A percentile compares a stretch with the other conserved stretches of the same genome.
These are phyloP conservation scores for Gyrodon lividus DNA, from an alignment of 768 basidiomycete genomes.

Conservation along the genomic window DNA sequence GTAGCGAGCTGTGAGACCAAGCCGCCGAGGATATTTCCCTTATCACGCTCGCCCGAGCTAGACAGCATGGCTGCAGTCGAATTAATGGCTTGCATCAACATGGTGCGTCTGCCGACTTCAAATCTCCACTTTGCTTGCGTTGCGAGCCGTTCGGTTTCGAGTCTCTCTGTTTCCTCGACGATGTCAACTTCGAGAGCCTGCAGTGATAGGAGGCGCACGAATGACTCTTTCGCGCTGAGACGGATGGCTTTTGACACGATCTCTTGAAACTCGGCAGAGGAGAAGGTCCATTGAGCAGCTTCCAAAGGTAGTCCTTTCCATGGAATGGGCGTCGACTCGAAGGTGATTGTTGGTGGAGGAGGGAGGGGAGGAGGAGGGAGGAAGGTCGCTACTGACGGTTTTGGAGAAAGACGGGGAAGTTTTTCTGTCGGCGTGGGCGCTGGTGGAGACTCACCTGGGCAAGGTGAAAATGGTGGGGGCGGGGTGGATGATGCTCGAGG, in stretches of 20 bases:
- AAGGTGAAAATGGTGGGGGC: neutral
- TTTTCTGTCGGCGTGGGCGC: slow-evolving; percentile 6
- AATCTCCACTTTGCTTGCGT: slow-evolving; percentile 71
- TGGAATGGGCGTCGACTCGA: slow-evolving; percentile 54
- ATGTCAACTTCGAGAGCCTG: slow-evolving; percentile 60
- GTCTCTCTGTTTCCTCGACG: slow-evolving; percentile 56
- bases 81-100: slow-evolving; percentile 69
- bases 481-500: slow-evolving; percentile 10
- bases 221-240: slow-evolving; percentile 64
- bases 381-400: slow-evolving; percentile 23
- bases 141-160: slow-evolving; percentile 48
- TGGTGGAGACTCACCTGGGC: slow-evolving; percentile 3
- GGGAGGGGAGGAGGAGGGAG: slow-evolving; percentile 35
- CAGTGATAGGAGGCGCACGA: slow-evolving; percentile 65
- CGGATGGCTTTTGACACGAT: slow-evolving; percentile 74
- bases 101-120: slow-evolving; percentile 61
- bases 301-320: slow-evolving; percentile 73
- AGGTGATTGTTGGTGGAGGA: slow-evolving; percentile 51
- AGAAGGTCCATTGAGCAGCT: slow-evolving; percentile 61
- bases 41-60: slow-evolving; percentile 32
- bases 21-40: slow-evolving; percentile 37
- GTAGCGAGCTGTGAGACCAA: slow-evolving; percentile 61
- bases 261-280: slow-evolving; percentile 56
- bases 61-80: slow-evolving; percentile 41
- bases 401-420: neutral